These are phyloP conservation scores for Aurifilum marmelostoma DNA, from an alignment of 2,329 filamentous ascomycete genomes.

Conservation along the genomic window DNA sequence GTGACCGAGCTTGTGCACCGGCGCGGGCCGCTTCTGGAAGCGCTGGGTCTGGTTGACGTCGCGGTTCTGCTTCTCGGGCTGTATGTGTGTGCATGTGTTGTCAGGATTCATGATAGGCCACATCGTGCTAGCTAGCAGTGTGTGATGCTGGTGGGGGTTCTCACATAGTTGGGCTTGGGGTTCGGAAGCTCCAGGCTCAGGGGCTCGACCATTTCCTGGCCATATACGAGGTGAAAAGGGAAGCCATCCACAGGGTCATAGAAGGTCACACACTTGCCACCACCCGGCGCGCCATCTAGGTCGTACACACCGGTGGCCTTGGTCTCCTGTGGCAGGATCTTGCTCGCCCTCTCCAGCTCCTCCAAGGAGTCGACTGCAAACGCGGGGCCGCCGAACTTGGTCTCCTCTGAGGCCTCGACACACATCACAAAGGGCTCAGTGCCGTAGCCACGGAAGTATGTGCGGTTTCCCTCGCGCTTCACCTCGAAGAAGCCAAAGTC, in stretches of 20 bases:
- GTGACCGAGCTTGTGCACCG: slow-evolving; percentile 58
- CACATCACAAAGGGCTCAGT: slow-evolving; percentile 63
- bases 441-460: slow-evolving; percentile 66
- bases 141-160: not conserved
- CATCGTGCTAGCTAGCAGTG: not conserved
- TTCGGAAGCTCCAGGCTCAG: slow-evolving; percentile 44
- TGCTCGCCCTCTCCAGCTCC: slow-evolving; percentile 55
- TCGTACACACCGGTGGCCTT: slow-evolving; percentile 53
- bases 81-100: not conserved
- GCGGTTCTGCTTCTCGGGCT: slow-evolving; percentile 38
- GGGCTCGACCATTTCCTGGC: slow-evolving; percentile 48
- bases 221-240: slow-evolving; percentile 60
- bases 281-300: slow-evolving; percentile 55
- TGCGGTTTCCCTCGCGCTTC: slow-evolving; percentile 45
- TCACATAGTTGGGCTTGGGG: slow-evolving; percentile 49
- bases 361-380: slow-evolving; percentile 61
- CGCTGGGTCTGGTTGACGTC: slow-evolving; percentile 51
- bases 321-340: slow-evolving; percentile 51
- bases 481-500: slow-evolving; percentile 53
- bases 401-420: slow-evolving; percentile 49
- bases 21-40: slow-evolving; percentile 51
- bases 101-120: not conserved
- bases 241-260: slow-evolving; percentile 58
- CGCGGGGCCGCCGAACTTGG: slow-evolving; percentile 59
- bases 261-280: slow-evolving; percentile 54